Evolutionary conservation across 2,329 filamentous ascomycete species (phyloP).

Genomic region (Penicillium hordei): DNA sequence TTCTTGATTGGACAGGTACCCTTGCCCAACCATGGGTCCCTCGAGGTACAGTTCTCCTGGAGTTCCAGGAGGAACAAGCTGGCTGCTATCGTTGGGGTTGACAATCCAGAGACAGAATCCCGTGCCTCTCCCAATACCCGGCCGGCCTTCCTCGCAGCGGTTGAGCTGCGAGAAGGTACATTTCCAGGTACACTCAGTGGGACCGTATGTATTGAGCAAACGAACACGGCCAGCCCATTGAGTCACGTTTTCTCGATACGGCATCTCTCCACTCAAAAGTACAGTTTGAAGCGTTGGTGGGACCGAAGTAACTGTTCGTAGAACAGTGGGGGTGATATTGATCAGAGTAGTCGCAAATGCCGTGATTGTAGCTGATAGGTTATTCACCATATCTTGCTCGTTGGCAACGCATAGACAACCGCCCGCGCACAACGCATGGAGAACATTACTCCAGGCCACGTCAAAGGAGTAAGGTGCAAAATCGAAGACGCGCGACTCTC

Average conservation of each 20-base stretch:
- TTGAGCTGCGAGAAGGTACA: neutral
- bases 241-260: neutral
- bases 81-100: neutral
- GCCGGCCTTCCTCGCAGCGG: neutral
- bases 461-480: slow-evolving; percentile 2
- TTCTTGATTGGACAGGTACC: neutral
- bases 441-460: neutral
- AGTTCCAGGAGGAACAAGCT: neutral
- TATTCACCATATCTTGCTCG: slow-evolving; percentile 1
- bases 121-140: neutral
- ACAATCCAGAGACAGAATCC: neutral
- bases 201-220: neutral
- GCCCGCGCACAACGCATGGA: neutral
- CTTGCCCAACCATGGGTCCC: neutral
- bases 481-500: neutral
- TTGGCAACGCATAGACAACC: neutral
- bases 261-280: neutral
- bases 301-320: neutral
- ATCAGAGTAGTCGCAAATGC: neutral
- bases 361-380: neutral
- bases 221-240: neutral
- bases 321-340: neutral
- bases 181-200: slow-evolving; percentile 1
- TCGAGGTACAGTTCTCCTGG: neutral
- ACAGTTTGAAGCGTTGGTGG: neutral